These are phyloP conservation scores for Phytophthora tubulina DNA, from an alignment of 352 stramenopile genomes.

Conservation along the genomic window DNA sequence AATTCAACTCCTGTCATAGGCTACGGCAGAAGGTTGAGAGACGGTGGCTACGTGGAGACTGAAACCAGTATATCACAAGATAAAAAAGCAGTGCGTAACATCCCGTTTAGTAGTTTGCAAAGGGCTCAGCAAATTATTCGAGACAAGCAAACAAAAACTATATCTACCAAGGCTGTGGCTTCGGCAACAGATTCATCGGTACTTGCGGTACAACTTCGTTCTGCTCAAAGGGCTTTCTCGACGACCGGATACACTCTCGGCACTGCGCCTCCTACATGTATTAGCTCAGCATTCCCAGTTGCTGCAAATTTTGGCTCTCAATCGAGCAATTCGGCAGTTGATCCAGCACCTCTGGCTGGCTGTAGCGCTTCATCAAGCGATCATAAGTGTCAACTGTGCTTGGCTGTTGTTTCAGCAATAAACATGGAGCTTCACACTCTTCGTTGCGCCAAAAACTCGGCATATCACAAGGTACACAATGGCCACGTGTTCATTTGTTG, in stretches of 20 bases:
- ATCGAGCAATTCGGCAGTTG: background rate
- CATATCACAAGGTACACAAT: slow-evolving; percentile 60
- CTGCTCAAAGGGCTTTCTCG: slow-evolving; percentile 33
- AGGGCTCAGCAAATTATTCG: slow-evolving; percentile 35
- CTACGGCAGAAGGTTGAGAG: slow-evolving; percentile 30
- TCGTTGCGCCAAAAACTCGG: slow-evolving; percentile 53
- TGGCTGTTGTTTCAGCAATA: slow-evolving; percentile 40
- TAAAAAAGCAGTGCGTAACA: slow-evolving; percentile 6
- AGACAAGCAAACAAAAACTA: slow-evolving; percentile 16
- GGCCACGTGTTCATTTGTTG: background rate
- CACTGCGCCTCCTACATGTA: background rate
- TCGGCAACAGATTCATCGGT: slow-evolving; percentile 5
- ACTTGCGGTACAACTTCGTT: slow-evolving; percentile 28
- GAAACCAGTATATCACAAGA: background rate
- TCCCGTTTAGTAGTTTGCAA: slow-evolving; percentile 14
- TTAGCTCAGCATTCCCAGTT: background rate
- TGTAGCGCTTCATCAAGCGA: background rate
- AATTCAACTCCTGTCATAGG: background rate
- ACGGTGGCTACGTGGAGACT: slow-evolving; percentile 32
- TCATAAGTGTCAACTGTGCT: slow-evolving; percentile 41
- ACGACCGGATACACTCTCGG: slow-evolving; percentile 37
- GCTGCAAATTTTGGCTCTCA: background rate
- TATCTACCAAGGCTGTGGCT: slow-evolving; percentile 25
- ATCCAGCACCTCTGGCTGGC: background rate
- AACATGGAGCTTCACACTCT: slow-evolving; percentile 57